Base-by-base conservation (phyloP, 2,329 filamentous ascomycete species). In the Cladosporium velox region DNA sequence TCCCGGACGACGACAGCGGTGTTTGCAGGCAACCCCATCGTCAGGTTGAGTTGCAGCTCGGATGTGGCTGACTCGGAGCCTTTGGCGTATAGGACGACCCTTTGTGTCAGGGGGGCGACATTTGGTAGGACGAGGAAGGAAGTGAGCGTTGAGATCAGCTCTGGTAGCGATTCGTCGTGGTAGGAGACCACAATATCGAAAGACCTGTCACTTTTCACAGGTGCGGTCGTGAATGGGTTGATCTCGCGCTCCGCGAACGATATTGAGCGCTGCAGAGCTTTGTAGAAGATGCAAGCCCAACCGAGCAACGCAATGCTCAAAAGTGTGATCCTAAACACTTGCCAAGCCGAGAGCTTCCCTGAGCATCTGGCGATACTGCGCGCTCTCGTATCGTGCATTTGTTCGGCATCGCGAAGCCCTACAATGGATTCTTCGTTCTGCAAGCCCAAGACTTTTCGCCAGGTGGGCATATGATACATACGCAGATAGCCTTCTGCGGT, bases 1-100 rank as follows among this genome's bases (percentile, higher is more conserved):
- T 67, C 64, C 14, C 70, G 70, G 12, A 78, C 72, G 6, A 71
- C 62, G 38, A 72, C 64, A 5, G 63, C 5, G 4, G 38, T 35
- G 10, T 28, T 21, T 4, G 24, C 18, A 10, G 61, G 51, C 21
- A 64, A 52, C 7, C 49, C 61, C 21, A 32, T 11, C 12, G 57
- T 38, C n/a, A 59, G 28, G 63, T 60, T 60, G 21, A 21, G 21
- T 51, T 65, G 54, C 7, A 59, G 41, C 21, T 65, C 63, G 7
- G 44, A 51, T 15, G 60, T 41, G n/a, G 49, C 44, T 10, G 55
- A 64, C 15, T 66, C 60, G 38, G 55, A 59, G 41, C 24, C 64
- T 63, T 70, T 70, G 51, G 67, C 66, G 64, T 70, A 70, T 5
- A 70, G 41, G n/a, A 70, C 30, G 8, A 68, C 64, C 18, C 65